Base-by-base conservation (phyloP, 164 flowering plant genomes). In the Annona squamosa region DNA sequence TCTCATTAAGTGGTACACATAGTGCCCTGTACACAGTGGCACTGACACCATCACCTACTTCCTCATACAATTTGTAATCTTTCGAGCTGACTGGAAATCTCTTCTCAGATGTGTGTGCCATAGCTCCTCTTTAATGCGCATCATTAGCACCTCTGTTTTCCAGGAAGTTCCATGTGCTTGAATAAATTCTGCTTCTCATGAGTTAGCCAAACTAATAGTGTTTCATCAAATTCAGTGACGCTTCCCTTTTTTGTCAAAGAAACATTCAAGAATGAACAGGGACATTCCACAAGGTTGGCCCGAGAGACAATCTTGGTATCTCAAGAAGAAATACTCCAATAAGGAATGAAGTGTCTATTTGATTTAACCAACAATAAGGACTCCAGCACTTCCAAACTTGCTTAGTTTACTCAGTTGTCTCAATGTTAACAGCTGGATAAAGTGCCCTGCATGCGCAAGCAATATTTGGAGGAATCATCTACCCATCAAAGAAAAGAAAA, bases 21-120 rank as follows among this genome's bases (percentile, higher is more conserved):
- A 91, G 87, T 76, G 99, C 99, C 78, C 94, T 85, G 75, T 86
- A 86, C n/a, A 94, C 97, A 46, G 88, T 84, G 9, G 99, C 97
- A 75, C 96, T 92, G 71, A 90, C 95, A 70, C 99, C 99, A 76
- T 92, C 93, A 68, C 99, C 99, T 76, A 92, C 86, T 80, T 89
- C 97, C 82, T 94, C 99, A 71, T 84, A 91, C 72, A 91, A 77
- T 71, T 85, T 86, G 83, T 94, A 94, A 69, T 90, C 91, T 71
- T 82, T 79, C 7, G 97, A 80, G 81, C 81, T 73, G 71, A 87
- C 73, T 45, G 99, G 97, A 84, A 75, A 92, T 76, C 63, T 87
- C 83, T 85, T 92, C 74, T 85, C 86, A 52, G 84, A 74, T 44
- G 48, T 65, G 74, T 74, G 78, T 72, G 79, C 88, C 94, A 84